Conservation (phyloP, 768 basidiomycete genomes). For the Rhizopogon rudus region DNA sequence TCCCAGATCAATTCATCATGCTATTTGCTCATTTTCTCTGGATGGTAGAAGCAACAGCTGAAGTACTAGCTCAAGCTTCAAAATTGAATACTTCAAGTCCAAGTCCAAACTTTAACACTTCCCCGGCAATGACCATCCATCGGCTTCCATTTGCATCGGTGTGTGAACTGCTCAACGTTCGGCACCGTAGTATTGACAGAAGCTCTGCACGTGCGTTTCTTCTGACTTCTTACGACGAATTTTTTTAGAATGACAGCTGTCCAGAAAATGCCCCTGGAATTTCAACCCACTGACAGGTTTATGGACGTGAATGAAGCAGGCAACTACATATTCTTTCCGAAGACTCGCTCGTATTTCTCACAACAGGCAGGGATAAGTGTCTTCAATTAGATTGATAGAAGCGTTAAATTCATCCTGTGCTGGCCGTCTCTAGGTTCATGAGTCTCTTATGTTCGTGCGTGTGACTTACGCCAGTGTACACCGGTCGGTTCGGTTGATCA, state of each 20-base stretch:
- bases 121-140: not conserved
- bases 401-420: not conserved
- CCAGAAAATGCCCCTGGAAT: not conserved
- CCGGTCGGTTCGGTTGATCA: not conserved
- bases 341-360: not conserved
- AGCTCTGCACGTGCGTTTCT: not conserved
- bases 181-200: not conserved
- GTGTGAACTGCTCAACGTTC: not conserved
- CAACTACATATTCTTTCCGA: not conserved
- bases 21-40: not conserved
- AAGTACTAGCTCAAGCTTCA: not conserved
- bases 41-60: not conserved
- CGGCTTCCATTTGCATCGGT: not conserved
- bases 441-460: not conserved
- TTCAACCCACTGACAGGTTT: not conserved
- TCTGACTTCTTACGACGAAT: not conserved
- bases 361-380: not conserved
- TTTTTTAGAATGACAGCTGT: not conserved
- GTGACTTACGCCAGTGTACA: not conserved
- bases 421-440: not conserved
- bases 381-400: not conserved
- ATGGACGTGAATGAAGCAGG: not conserved
- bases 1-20: not conserved
- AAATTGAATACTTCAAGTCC: no score
- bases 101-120: not conserved